phyloP scores from a whole-genome alignment of 352 stramenopile genomes.

The Pythium utonaiense region DNA sequence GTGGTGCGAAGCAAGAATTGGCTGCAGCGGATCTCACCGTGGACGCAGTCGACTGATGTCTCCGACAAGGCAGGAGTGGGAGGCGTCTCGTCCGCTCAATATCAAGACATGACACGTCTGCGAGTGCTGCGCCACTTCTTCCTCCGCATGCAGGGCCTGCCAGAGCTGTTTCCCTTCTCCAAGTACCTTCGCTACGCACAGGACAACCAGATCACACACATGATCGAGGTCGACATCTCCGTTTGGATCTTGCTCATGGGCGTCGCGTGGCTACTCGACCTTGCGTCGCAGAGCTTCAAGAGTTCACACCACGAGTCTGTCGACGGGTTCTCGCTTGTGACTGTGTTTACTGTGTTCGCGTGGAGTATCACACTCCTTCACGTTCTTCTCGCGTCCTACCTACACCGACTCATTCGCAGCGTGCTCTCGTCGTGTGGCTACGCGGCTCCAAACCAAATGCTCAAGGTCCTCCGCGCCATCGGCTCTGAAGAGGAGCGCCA shows the following conservation, averaged over 20 bases:
- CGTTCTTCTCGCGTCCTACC: slow-evolving; percentile 1
- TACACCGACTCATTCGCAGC: background rate
- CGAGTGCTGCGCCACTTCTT: slow-evolving; percentile 26
- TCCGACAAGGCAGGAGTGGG: background rate
- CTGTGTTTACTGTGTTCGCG: slow-evolving; percentile 14
- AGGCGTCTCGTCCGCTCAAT: background rate
- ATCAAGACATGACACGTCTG: slow-evolving; percentile 13
- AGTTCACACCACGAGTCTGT: background rate
- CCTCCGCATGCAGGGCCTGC: slow-evolving; percentile 14
- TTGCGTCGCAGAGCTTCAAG: background rate
- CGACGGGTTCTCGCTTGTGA: slow-evolving; percentile 1
- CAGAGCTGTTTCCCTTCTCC: slow-evolving; percentile 42
- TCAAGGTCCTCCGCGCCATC: slow-evolving; percentile 9
- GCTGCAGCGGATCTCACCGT: slow-evolving; percentile 5
- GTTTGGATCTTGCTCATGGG: slow-evolving; percentile 30
- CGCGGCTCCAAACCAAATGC: background rate
- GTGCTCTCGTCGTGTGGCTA: slow-evolving; percentile 9
- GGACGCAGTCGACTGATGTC: background rate
- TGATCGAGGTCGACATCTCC: slow-evolving; percentile 64
- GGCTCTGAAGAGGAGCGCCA: slow-evolving; percentile 9
- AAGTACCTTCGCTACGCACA: slow-evolving; percentile 72
- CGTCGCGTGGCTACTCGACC: slow-evolving; percentile 14
- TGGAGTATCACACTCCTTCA: slow-evolving; percentile 16
- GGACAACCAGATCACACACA: slow-evolving; percentile 73
- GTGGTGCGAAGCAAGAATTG: slow-evolving; percentile 14